A percentile compares a stretch with the other conserved stretches of the same genome.
Evolutionary conservation across 495 filamentous ascomycete species (phyloP).

Genomic region (Beverwykella pulmonaria): DNA sequence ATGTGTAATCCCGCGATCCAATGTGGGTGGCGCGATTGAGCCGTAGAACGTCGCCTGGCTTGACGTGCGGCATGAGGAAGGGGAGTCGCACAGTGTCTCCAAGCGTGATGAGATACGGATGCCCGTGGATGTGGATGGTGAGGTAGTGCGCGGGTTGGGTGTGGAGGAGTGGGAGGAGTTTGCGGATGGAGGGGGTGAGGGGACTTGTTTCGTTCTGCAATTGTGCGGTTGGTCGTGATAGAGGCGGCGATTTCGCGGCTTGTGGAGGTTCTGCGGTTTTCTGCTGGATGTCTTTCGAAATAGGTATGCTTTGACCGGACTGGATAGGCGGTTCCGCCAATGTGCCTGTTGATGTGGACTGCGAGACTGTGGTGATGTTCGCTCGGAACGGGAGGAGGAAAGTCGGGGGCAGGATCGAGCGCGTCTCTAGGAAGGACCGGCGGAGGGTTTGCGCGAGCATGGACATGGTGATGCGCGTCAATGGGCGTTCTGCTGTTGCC

Average conservation of each 20-base stretch:
- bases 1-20: slow-evolving; percentile 86
- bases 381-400: slow-evolving; percentile 47
- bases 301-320: slow-evolving; percentile 26
- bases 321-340: slow-evolving; percentile 42
- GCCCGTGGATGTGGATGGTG: slow-evolving; percentile 80
- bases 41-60: slow-evolving; percentile 79
- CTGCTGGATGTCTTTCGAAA: slow-evolving; percentile 16
- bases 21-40: slow-evolving; percentile 78
- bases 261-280: not conserved
- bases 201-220: slow-evolving; percentile 44
- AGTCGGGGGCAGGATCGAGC: slow-evolving; percentile 42
- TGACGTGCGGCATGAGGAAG: slow-evolving; percentile 86
- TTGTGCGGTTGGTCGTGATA: slow-evolving; percentile 37
- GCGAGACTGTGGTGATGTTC: slow-evolving; percentile 46
- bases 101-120: slow-evolving; percentile 84
- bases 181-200: slow-evolving; percentile 60
- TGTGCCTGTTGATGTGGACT: slow-evolving; percentile 36
- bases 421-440: slow-evolving; percentile 39
- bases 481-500: slow-evolving; percentile 4
- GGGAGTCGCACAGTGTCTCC: slow-evolving; percentile 90
- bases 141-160: slow-evolving; percentile 84
- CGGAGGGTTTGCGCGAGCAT: slow-evolving; percentile 28
- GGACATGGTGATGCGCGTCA: slow-evolving; percentile 11
- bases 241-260: slow-evolving; percentile 33
- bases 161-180: slow-evolving; percentile 74